phyloP scores from a whole-genome alignment of 2,329 filamentous ascomycete species.

The Cladosporium sp. region DNA sequence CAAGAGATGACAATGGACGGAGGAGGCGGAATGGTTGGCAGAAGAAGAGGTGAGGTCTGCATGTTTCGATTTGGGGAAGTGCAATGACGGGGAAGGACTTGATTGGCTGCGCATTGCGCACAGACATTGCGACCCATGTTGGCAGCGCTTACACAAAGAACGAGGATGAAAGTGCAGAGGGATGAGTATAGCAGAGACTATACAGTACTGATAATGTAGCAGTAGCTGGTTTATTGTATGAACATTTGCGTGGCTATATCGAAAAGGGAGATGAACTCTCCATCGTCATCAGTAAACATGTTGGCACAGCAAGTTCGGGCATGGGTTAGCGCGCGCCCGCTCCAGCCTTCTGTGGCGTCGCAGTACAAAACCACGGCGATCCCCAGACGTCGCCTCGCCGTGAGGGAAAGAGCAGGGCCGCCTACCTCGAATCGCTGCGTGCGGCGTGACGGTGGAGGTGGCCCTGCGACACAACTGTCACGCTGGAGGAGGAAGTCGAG shows the following conservation, averaged over 20 bases:
- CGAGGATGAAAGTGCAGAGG: neutral
- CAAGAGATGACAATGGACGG: neutral
- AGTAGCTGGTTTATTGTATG: neutral
- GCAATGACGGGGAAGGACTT: neutral
- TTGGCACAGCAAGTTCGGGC: constrained; percentile 14
- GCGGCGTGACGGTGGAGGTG: constrained; percentile 17
- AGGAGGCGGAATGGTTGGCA: neutral
- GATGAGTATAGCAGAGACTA: neutral
- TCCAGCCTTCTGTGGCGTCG: constrained; percentile 15
- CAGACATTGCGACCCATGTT: neutral
- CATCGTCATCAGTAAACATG: neutral
- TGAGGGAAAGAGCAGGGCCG: constrained; percentile 2
- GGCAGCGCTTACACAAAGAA: neutral
- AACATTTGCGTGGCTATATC: neutral
- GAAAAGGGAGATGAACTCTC: neutral
- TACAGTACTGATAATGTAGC: neutral
- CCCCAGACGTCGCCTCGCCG: constrained; percentile 13
- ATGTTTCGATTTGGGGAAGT: constrained; percentile 7
- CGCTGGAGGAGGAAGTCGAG: constrained; percentile 20
- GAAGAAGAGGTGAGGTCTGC: constrained; percentile 11
- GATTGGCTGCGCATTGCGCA: constrained; percentile 9
- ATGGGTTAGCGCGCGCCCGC: constrained; percentile 9
- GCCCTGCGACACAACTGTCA: constrained; percentile 17
- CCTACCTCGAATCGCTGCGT: constrained; percentile 14
- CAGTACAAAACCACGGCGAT: constrained; percentile 19